These are phyloP conservation scores for Blastobotrys attinorum DNA, from an alignment of 805 yeast species.

Conservation along the genomic window DNA sequence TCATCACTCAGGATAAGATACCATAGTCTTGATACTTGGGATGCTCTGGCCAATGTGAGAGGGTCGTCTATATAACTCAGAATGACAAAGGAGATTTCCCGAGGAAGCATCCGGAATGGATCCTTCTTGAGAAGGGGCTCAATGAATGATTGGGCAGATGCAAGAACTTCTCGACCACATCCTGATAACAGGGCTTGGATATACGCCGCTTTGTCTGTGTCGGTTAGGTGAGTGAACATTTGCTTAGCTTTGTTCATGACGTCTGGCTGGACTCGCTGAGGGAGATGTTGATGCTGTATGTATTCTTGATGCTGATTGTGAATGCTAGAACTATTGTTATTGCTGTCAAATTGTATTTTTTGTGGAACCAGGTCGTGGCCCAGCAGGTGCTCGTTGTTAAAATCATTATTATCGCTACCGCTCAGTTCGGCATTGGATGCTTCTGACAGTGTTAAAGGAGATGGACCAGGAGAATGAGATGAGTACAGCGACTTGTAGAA, in stretches of 20 bases:
- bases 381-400: too few species aligned
- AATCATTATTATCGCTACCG: too few species aligned
- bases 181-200: constrained; percentile 19
- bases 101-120: constrained; percentile 51
- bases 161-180: constrained; percentile 22
- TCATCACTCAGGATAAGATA: constrained; percentile 34
- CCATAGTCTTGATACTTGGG: constrained; percentile 88
- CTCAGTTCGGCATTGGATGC: background rate
- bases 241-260: constrained; percentile 7
- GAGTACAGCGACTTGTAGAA: constrained; percentile 8
- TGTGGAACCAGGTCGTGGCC: too few species aligned
- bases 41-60: constrained; percentile 81
- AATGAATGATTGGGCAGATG: constrained; percentile 19
- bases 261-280: background rate
- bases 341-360: background rate
- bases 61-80: constrained; percentile 78
- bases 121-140: constrained; percentile 33
- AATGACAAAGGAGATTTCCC: constrained; percentile 74
- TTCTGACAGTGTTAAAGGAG: background rate
- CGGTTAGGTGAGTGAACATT: constrained; percentile 16
- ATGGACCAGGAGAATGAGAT: background rate
- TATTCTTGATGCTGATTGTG: too few species aligned
- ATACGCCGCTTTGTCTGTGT: constrained; percentile 14
- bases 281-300: too few species aligned
- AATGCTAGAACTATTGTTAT: too few species aligned